These are phyloP conservation scores for Solanum megistacrolobum DNA, from an alignment of 257 asterid genomes.

Conservation along the genomic window DNA sequence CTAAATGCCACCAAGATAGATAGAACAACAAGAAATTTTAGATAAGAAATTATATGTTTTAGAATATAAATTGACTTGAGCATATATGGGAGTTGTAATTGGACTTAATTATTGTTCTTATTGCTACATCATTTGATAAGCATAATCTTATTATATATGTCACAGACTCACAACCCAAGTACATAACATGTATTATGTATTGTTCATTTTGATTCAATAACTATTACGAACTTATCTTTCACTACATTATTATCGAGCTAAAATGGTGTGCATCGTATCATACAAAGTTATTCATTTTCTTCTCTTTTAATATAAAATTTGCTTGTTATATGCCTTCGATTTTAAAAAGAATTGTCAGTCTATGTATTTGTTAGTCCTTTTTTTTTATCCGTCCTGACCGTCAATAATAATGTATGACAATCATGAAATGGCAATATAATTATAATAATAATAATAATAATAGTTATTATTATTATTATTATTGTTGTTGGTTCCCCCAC, in stretches of 20 bases:
- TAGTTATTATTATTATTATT: neutral
- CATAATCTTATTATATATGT: neutral
- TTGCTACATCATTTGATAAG: neutral
- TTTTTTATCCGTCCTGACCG: accelerated
- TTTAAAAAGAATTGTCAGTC: accelerated
- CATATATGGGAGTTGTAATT: neutral
- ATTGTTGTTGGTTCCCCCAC: neutral
- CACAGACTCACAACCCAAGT: neutral
- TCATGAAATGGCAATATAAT: neutral
- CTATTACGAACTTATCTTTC: neutral
- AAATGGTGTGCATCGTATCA: neutral
- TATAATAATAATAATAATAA: neutral
- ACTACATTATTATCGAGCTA: neutral
- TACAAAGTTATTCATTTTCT: neutral
- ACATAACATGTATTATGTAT: neutral
- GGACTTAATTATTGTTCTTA: neutral
- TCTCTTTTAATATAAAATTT: neutral
- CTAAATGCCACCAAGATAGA: neutral
- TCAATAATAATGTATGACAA: neutral
- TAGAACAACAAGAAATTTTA: neutral
- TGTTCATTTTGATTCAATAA: neutral
- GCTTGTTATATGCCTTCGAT: neutral
- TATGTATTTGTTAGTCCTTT: neutral
- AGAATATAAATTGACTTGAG: neutral
- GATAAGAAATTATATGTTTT: neutral